Conservation (phyloP, 2,329 filamentous ascomycete genomes). For the Pseudogymnoascus sp. region DNA sequence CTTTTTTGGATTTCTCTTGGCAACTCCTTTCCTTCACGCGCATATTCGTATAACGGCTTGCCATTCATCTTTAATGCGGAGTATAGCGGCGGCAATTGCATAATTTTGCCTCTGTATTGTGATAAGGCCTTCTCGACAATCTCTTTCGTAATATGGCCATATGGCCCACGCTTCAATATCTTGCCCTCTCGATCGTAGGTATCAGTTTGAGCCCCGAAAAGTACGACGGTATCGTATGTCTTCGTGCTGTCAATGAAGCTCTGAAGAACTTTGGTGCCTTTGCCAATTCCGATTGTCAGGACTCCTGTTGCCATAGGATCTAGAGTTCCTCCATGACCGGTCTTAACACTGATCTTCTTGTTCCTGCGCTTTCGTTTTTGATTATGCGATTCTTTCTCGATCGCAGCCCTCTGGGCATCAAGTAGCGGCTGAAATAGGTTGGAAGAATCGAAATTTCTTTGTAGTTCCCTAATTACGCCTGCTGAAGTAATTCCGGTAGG, state of each 20-base stretch:
- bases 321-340: slow-evolving; percentile 92
- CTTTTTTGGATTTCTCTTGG: slow-evolving; percentile 78
- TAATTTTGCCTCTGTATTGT: slow-evolving; percentile 72
- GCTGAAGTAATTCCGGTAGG: slow-evolving; percentile 81
- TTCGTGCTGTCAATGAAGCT: slow-evolving; percentile 85
- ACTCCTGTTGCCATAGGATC: slow-evolving; percentile 93
- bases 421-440: slow-evolving; percentile 73
- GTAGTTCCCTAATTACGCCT: slow-evolving; percentile 82
- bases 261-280: slow-evolving; percentile 75
- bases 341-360: slow-evolving; percentile 70
- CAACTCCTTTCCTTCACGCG: slow-evolving; percentile 78
- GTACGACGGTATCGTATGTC: slow-evolving; percentile 79
- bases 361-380: slow-evolving; percentile 54
- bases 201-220: slow-evolving; percentile 90
- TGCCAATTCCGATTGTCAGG: slow-evolving; percentile 79
- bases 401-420: slow-evolving; percentile 51
- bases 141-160: slow-evolving; percentile 74
- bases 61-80: slow-evolving; percentile 90
- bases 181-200: slow-evolving; percentile 86
- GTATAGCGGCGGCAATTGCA: slow-evolving; percentile 88
- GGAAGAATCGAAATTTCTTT: slow-evolving; percentile 77
- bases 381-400: slow-evolving; percentile 50
- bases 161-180: slow-evolving; percentile 66
- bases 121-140: slow-evolving; percentile 70
- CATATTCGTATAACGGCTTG: slow-evolving; percentile 94